Conservation (phyloP, 2,329 filamentous ascomycete species). For the Fusarium sp. region DNA sequence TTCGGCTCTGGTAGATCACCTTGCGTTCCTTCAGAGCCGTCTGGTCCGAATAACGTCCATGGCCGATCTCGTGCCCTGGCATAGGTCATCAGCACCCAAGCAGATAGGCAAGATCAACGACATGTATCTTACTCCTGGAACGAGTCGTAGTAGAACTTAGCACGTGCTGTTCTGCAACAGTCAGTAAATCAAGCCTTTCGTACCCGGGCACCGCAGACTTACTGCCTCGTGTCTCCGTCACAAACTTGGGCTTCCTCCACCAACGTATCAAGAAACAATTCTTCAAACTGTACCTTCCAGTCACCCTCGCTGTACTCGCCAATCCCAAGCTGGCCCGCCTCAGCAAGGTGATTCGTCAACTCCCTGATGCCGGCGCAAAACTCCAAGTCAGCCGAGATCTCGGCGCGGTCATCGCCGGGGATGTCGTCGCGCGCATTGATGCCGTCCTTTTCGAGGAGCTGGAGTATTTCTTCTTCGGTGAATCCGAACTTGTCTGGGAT, state of each 20-base stretch:
- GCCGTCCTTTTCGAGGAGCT: neutral
- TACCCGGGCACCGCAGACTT: neutral
- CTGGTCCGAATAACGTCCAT: conserved; percentile 22
- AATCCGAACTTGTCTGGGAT: conserved; percentile 19
- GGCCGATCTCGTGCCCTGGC: neutral
- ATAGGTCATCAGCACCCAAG: neutral
- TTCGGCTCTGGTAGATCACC: conserved; percentile 17
- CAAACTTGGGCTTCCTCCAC: neutral
- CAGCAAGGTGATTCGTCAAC: neutral
- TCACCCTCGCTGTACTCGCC: neutral
- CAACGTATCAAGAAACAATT: conserved; percentile 2
- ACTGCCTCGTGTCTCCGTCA: conserved; percentile 15
- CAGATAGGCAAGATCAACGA: neutral
- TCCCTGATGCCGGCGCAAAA: neutral
- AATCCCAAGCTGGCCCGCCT: neutral
- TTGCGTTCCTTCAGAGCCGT: neutral
- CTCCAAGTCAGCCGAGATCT: conserved; percentile 9
- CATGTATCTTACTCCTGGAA: conserved; percentile 8
- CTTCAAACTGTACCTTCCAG: conserved; percentile 8
- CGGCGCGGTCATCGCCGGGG: neutral
- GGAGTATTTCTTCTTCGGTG: neutral
- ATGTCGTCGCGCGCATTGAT: neutral
- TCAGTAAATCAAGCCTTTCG: neutral
- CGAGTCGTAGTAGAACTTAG: conserved; percentile 15
- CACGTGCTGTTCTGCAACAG: conserved; percentile 4